phyloP scores from a whole-genome alignment of 805 yeast species.

The Lipomyces starkeyi region DNA sequence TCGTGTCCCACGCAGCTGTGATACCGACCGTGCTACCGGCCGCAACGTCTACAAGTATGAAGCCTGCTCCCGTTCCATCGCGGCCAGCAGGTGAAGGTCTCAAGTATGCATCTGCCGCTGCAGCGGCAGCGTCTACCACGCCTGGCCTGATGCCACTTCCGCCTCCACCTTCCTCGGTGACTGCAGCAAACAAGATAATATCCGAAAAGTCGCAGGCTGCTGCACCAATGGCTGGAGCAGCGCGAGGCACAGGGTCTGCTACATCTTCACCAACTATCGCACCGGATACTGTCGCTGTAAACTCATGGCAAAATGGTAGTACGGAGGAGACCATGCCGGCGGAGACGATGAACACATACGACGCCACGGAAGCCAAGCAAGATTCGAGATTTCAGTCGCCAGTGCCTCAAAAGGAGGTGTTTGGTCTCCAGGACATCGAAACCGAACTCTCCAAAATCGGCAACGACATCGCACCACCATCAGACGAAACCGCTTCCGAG shows the following conservation, averaged over 20 bases:
- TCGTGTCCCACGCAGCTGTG: constrained; percentile 37
- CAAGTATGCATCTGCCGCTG: constrained; percentile 52
- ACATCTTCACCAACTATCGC: constrained; percentile 35
- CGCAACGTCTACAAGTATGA: constrained; percentile 39
- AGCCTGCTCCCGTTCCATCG: constrained; percentile 62
- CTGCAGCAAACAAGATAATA: constrained; percentile 30
- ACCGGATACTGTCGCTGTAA: constrained; percentile 35
- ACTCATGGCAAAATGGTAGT: constrained; percentile 26
- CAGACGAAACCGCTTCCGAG: constrained; percentile 34
- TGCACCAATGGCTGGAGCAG: constrained; percentile 31
- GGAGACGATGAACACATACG: background rate
- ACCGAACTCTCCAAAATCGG: constrained; percentile 22
- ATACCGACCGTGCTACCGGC: constrained; percentile 34
- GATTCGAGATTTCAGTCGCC: constrained; percentile 5
- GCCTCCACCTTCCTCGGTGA: constrained; percentile 39
- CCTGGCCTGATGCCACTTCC: constrained; percentile 39
- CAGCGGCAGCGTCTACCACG: constrained; percentile 43
- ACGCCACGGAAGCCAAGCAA: background rate
- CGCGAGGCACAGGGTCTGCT: constrained; percentile 21
- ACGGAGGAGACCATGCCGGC: constrained; percentile 3
- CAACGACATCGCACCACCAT: constrained; percentile 22
- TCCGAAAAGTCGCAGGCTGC: constrained; percentile 36
- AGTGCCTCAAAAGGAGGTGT: constrained; percentile 13
- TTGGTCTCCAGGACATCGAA: constrained; percentile 30
- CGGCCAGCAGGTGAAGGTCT: constrained; percentile 57